Percentiles rank a stretch among this genome's conserved stretches.
Evolutionary conservation across 345 rosid genomes (phyloP).

Genomic region (Citropsis articulata): DNA sequence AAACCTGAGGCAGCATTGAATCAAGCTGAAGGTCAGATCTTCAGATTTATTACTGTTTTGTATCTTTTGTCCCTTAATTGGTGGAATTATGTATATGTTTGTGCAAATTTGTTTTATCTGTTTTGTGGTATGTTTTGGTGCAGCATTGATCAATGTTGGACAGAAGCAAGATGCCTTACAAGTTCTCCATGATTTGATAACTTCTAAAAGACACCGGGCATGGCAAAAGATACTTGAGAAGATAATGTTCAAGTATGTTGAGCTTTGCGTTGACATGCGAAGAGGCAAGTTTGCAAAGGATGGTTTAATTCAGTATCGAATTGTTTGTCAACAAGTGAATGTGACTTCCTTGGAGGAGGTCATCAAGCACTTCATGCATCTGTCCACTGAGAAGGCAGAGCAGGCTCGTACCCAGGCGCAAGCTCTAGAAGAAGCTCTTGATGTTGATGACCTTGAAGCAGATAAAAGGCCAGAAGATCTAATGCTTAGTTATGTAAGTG

Average conservation of each 20-base stretch:
- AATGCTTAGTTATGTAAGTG: conserved; percentile 97
- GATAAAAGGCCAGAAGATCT: conserved; percentile 96
- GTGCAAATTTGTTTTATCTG: not conserved
- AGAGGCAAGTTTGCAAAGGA: conserved; percentile 95
- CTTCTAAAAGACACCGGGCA: conserved; percentile 88
- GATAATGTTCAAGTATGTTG: conserved; percentile 95
- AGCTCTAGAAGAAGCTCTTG: conserved; percentile 97
- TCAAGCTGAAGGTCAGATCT: conserved; percentile 82
- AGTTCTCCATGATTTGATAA: conserved; percentile 84
- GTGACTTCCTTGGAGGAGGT: conserved; percentile 97
- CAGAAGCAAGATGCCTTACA: conserved; percentile 97
- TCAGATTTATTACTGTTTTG: conserved; percentile 22
- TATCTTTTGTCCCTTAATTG: not conserved
- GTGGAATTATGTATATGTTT: not conserved
- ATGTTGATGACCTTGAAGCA: conserved; percentile 98
- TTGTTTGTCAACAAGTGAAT: conserved; percentile 95
- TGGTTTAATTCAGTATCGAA: conserved; percentile 91
- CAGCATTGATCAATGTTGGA: conserved; percentile 95
- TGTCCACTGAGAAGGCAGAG: conserved; percentile 95
- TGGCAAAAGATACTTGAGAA: conserved; percentile 93
- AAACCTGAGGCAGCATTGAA: conserved; percentile 91
- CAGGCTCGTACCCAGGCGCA: conserved; percentile 91
- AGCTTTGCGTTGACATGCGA: conserved; percentile 93
- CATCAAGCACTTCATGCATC: conserved; percentile 92
- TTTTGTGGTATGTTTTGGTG: conserved; percentile 9